These are phyloP conservation scores for Aureobasidium vineae DNA, from an alignment of 2,329 filamentous ascomycete genomes.

Conservation along the genomic window DNA sequence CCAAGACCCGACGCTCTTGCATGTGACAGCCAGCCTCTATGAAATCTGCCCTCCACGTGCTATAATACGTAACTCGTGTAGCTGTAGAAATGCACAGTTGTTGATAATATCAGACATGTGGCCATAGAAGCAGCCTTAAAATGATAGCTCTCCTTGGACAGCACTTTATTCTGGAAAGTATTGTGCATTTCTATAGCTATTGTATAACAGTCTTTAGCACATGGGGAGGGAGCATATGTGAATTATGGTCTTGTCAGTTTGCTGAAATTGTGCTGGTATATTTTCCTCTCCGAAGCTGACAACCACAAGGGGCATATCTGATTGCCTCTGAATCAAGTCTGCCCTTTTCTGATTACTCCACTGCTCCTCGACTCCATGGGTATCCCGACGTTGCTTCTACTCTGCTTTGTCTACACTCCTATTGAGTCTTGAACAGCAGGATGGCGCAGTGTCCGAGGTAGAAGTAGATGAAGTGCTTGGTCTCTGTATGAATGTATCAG, in stretches of 20 bases:
- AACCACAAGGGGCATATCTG: neutral
- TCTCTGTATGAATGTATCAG: constrained; percentile 61
- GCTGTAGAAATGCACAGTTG: too few relatives aligned
- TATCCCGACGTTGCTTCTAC: constrained; percentile 5
- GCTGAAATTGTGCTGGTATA: constrained; percentile 9
- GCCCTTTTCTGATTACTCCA: neutral
- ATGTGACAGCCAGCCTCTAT: neutral
- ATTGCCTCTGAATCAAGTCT: neutral
- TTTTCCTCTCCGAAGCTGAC: neutral
- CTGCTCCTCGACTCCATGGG: constrained; percentile 7
- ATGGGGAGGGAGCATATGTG: neutral
- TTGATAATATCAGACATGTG: too few relatives aligned
- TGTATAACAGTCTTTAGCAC: too few relatives aligned
- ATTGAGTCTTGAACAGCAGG: constrained; percentile 98
- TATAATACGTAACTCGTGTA: too few relatives aligned
- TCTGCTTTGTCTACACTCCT: constrained; percentile 35
- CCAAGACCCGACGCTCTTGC: neutral
- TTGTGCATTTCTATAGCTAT: too few relatives aligned
- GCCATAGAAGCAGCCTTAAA: too few relatives aligned
- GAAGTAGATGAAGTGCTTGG: constrained; percentile 99
- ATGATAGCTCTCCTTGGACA: too few relatives aligned
- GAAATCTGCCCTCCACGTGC: too few relatives aligned
- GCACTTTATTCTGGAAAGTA: too few relatives aligned
- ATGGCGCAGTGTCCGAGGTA: constrained; percentile 99
- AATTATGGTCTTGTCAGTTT: neutral